Base-by-base conservation (phyloP, 192 early-diverging fungal species). In the Tieghemiomyces parasiticus region DNA sequence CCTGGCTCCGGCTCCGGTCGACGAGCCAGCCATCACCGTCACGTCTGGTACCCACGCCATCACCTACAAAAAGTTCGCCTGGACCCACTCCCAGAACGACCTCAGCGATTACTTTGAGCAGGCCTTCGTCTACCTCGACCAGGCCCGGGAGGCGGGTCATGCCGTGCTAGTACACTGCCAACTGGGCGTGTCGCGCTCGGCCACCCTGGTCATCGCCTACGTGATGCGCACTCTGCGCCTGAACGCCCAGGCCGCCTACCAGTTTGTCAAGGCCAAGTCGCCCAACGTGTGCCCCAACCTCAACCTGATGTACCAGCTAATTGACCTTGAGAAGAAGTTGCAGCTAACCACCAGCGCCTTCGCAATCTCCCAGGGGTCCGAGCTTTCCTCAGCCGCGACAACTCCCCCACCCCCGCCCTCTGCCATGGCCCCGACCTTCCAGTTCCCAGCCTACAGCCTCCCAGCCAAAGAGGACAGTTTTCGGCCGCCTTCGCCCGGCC, bases 111-210 rank as follows among this genome's bases (percentile, higher is more conserved):
- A 86, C 54, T 81, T 93, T 35, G 65, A 69, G 14, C 54, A 60
- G 44, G 82, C 81, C 14, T 82, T 89, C 56, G 74, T 58, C 29
- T 80, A 75, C 60, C 91, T 93, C 61, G 78, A 88, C 61, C 65
- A 61, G 35, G 80, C 81, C 12, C 66, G 80, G 29, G 59, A 25
- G 6, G 48, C 61, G 13, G 77, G 78, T 44, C 59, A 74, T 45
- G 69, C 78, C 32, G 77, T 95, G 12, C 72, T 95, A 19, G 84
- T 95, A 10, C 84, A 89, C 61, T 95, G 92, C 75, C 86, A 91
- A 64, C 75, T 87, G 62, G 92, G 92, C 30, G 82, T 95, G 25
- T 90, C 92, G 24, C 73, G 92, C 52, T 92, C 90, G 25, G 91
- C 91, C 9, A 79, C 81, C 0, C 65, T 95, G 46, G 79, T 92